Percentiles rank a stretch among this genome's conserved stretches.
Conservation (phyloP, 768 basidiomycete species). For the Boletus edulis region DNA sequence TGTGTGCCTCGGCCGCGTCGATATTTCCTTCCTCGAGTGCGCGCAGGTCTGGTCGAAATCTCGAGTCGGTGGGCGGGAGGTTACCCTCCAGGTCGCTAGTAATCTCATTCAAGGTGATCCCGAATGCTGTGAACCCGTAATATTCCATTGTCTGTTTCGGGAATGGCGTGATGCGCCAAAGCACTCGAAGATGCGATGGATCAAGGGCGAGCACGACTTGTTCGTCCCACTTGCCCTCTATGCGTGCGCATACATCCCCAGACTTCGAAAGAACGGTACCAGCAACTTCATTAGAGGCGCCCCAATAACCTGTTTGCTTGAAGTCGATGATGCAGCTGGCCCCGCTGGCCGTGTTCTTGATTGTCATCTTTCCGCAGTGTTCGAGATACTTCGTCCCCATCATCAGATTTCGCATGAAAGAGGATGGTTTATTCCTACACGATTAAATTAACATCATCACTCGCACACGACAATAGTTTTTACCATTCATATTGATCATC, state of each 20-base stretch:
- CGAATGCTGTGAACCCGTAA: slow-evolving; percentile 83
- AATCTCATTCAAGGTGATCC: slow-evolving; percentile 79
- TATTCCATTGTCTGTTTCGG: slow-evolving; percentile 66
- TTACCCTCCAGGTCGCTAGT: slow-evolving; percentile 59
- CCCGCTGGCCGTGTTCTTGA: slow-evolving; percentile 58
- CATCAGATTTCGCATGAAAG: slow-evolving; percentile 87
- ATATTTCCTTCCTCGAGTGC: slow-evolving; percentile 78
- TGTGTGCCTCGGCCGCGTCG: slow-evolving; percentile 69
- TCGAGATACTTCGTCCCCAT: slow-evolving; percentile 90
- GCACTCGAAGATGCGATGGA: slow-evolving; percentile 63
- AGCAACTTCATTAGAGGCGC: slow-evolving; percentile 67
- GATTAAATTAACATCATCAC: background rate
- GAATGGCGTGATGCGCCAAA: slow-evolving; percentile 78
- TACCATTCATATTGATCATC: slow-evolving; percentile 72
- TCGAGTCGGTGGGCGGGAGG: slow-evolving; percentile 79
- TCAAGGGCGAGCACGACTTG: slow-evolving; percentile 69
- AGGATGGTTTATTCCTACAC: slow-evolving; percentile 78
- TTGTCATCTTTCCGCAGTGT: slow-evolving; percentile 75
- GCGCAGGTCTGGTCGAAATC: slow-evolving; percentile 76
- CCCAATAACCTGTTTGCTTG: slow-evolving; percentile 85
- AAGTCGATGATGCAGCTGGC: slow-evolving; percentile 75
- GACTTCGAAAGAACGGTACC: slow-evolving; percentile 55
- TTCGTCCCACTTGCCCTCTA: slow-evolving; percentile 94
- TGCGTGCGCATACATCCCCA: slow-evolving; percentile 52
- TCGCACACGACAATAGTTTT: slow-evolving; percentile 13